These are phyloP conservation scores for Colletotrichum tofieldiae DNA, from an alignment of 2,329 filamentous ascomycete species.

Conservation along the genomic window DNA sequence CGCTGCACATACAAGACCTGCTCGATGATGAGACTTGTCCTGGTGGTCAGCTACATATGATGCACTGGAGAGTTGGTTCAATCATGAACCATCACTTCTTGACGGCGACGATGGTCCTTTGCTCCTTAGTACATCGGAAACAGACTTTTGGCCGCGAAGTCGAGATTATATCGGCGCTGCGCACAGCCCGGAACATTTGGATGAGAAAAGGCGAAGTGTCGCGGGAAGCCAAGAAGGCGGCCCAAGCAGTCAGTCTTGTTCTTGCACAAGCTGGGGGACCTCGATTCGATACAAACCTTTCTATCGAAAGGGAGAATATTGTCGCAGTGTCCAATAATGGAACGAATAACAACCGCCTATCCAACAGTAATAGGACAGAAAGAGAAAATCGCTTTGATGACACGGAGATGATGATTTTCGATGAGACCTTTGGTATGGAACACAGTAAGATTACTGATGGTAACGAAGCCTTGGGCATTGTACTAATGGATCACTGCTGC, in stretches of 20 bases:
- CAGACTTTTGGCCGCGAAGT: not conserved
- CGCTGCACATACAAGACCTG: conserved; percentile 46
- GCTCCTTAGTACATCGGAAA: conserved; percentile 12
- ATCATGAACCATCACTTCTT: conserved; percentile 47
- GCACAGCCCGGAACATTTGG: conserved; percentile 7
- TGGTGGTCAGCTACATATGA: conserved; percentile 44
- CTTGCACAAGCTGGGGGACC: conserved; percentile 27
- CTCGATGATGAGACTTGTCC: conserved; percentile 47
- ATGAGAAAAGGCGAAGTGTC: not conserved
- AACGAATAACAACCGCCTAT: not conserved
- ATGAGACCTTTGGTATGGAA: not conserved
- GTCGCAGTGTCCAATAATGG: not conserved
- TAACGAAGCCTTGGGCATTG: fast-evolving
- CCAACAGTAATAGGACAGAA: not conserved
- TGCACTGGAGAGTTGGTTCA: conserved; percentile 36
- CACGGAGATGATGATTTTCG: not conserved
- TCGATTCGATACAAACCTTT: conserved; percentile 16
- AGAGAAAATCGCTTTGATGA: not conserved
- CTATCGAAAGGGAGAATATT: not conserved
- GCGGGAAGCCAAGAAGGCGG: conserved; percentile 6
- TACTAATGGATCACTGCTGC: not conserved
- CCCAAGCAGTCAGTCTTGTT: conserved; percentile 22
- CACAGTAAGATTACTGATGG: not conserved
- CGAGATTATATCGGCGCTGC: conserved; percentile 14
- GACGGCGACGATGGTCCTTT: conserved; percentile 47